Base-by-base conservation (phyloP, 2,329 filamentous ascomycete species). In the Verticillium nonalfalfae region DNA sequence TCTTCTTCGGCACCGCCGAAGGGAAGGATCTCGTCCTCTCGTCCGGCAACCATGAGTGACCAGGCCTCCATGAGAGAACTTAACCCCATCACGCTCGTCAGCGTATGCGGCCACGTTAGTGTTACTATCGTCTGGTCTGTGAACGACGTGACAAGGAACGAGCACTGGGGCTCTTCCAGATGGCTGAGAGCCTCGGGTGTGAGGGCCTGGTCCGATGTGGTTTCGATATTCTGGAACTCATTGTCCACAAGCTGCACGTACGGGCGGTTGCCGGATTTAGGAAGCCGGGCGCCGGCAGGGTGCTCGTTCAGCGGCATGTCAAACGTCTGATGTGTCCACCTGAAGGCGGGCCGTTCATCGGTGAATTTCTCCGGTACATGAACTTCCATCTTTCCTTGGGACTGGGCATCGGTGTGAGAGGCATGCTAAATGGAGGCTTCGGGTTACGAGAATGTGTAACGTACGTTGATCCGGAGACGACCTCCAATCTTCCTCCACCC, bases 401-500 rank as follows among this genome's bases (percentile, higher is more conserved):
- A 34, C 63, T 65, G 40, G 9, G 4, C 40, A 31, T n/a, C 15
- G 11, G 2, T 3, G 40, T 50, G n/a, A 50, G 18, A 10, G 6
- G 15, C 15, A 11, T 15, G 39, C 7, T 1, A 21, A 18, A 50
- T 50, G 13, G 13, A 31, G 26, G 26, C 39, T 5, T 14, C 13
- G 1, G 11, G 18, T 9, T 7, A 21, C n/a, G n/a, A 5, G n/a
- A 4, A 9, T 31, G 26, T 31, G 11, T 7, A 5, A 57, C 62
- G 57, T 67, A 77, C 76, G 59, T 74, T 76, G 26, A 70, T 38
- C 14, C 78, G 69, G n/a, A 82, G 63, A 5, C 79, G 73, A 6
- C 78, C 80, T 0, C 78, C 79, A 1, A 83, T 64, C 62, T 79
- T 79, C 34, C 72, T 73, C 80, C 79, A 83, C 38, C 76, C 76